Base-by-base conservation (phyloP, 2,329 filamentous ascomycete species). In the Aspergillus clavatus region DNA sequence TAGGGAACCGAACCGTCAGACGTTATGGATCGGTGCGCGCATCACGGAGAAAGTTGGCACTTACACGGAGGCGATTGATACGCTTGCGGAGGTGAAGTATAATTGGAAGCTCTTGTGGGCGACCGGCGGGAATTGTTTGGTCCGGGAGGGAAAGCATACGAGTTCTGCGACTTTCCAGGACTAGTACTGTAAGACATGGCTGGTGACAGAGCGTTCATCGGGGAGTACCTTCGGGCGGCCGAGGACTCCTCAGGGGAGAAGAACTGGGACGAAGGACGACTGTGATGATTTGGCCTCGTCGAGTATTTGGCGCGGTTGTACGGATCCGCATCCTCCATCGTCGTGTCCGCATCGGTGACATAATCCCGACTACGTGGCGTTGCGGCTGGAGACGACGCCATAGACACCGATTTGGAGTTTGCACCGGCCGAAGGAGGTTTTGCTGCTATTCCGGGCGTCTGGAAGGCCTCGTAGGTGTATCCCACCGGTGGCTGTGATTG, bases 211-310 rank as follows among this genome's bases (percentile, higher is more conserved):
- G 82, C 80, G 66, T 95, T 91, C 90, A 96, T 96, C 53, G 91
- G 93, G 38, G 91, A 97, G 71, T 97, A 97, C 63, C 90, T 83
- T 67, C 94, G 87, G 48, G 89, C 87, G 46, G 89, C 88, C 40
- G 87, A 78, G 35, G 89, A 93, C 47, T 87, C 83, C 61, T 91
- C 83, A 54, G 83, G 83, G 40, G 84, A 74, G 38, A 83, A 70
- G 55, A 85, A 86, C 66, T 91, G 85, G 57, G 89, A 81, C 51
- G 80, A 88, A 48, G 82, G 75, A 56, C 91, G 83, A 55, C 50
- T 64, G 60, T 89, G 82, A 64, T 89, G 84, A 63, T 82, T 82
- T 35, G 87, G 82, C 56, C 87, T 82, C 71, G 89, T 82, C 49
- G 87, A 81, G 69, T 95, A 95, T 69, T 95, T 95, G 62, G 88